Evolutionary conservation across 768 basidiomycete genomes (phyloP).

Genomic region (Mycena capillaripes): DNA sequence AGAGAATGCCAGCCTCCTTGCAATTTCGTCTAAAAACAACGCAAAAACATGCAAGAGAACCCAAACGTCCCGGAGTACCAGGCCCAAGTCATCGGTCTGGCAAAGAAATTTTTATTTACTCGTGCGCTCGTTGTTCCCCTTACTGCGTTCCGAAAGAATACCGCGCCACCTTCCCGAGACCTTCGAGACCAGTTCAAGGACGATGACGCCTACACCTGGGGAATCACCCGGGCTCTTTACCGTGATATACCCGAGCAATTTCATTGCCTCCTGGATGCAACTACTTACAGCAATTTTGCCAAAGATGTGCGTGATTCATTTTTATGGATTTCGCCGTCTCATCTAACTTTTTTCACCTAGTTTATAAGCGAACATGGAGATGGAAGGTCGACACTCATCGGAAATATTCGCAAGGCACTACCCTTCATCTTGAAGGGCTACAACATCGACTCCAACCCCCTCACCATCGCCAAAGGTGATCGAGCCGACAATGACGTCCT

Average conservation of each 20-base stretch:
- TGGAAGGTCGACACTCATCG: background rate
- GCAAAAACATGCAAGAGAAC: too few relatives aligned
- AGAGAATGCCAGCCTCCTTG: background rate
- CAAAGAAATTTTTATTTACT: background rate
- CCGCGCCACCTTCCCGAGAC: background rate
- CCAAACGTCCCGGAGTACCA: background rate
- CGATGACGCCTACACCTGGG: background rate
- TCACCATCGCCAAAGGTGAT: background rate
- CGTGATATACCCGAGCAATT: background rate
- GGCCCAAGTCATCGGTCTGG: background rate
- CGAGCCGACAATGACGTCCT: background rate
- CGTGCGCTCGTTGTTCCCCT: background rate
- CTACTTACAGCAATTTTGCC: background rate
- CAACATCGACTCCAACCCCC: background rate
- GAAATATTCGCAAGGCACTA: background rate
- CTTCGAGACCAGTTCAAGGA: background rate
- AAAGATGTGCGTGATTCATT: background rate
- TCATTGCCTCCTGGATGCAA: background rate
- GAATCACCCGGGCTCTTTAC: background rate
- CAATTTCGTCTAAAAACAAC: background rate
- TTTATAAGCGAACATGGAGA: slow-evolving; percentile 4
- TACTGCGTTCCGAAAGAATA: background rate
- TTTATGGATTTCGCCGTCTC: background rate
- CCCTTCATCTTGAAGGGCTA: background rate
- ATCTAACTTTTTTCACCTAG: too few relatives aligned